Conservation (phyloP, 805 yeast genomes). For the Ogataea henricii region DNA sequence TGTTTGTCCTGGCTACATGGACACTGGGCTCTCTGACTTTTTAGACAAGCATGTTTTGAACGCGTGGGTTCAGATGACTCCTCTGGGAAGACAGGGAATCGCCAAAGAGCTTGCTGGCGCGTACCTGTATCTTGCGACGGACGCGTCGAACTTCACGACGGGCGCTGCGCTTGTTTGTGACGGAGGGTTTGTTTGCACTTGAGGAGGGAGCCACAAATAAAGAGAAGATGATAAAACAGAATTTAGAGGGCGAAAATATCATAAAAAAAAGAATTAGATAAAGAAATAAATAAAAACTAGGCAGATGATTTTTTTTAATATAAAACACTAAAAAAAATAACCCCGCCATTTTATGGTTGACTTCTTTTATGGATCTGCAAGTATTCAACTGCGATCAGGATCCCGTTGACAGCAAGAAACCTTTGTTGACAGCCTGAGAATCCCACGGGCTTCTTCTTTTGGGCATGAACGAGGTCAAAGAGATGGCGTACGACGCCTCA, state of each 20-base stretch:
- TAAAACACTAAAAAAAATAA: too few relatives aligned
- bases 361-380: too few relatives aligned
- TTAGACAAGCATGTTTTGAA: conserved; percentile 30
- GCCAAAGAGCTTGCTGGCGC: conserved; percentile 56
- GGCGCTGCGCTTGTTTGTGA: conserved; percentile 55
- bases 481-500: conserved; percentile 23
- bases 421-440: too few relatives aligned
- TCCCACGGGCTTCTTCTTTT: too few relatives aligned
- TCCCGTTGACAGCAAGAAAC: too few relatives aligned
- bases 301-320: background rate
- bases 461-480: conserved; percentile 24
- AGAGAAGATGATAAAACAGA: too few relatives aligned
- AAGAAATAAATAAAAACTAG: background rate
- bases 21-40: conserved; percentile 44
- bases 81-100: conserved; percentile 53
- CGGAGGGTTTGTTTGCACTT: conserved; percentile 45
- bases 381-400: too few relatives aligned
- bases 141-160: conserved; percentile 51
- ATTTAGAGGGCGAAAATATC: background rate
- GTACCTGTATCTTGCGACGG: conserved; percentile 53
- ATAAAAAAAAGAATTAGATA: background rate
- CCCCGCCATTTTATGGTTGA: too few relatives aligned
- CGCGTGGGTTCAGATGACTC: conserved; percentile 38
- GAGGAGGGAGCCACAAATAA: background rate
- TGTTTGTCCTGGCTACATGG: conserved; percentile 54